Conservation (phyloP, 306 rosid species). For the Erythrophleum fordii region DNA sequence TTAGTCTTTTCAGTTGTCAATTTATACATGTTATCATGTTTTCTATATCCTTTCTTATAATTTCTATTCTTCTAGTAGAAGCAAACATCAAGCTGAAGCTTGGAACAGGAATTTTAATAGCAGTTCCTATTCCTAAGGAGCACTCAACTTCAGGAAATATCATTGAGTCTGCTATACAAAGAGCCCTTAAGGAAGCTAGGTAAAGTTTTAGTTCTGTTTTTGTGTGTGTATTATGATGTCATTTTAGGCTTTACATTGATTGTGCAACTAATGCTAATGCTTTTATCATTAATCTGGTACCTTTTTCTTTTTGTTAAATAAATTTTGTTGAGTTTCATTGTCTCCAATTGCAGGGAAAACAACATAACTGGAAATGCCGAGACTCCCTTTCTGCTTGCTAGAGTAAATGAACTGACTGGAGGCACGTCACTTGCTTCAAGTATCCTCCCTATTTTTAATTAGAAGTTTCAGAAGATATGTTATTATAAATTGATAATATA, state of each 20-base stretch:
- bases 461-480: neutral
- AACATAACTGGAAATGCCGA: conserved; percentile 78
- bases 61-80: conserved; percentile 49
- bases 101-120: conserved; percentile 78
- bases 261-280: conserved; percentile 12
- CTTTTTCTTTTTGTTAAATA: neutral
- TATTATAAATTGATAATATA: neutral
- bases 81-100: conserved; percentile 71
- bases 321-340: conserved; percentile 4
- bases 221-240: conserved; percentile 24
- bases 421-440: conserved; percentile 91
- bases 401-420: conserved; percentile 78
- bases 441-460: conserved; percentile 53
- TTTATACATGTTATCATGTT: neutral
- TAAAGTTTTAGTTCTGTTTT: conserved; percentile 30
- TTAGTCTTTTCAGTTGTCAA: neutral
- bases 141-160: conserved; percentile 75
- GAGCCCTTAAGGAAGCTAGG: conserved; percentile 83
- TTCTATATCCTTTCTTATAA: neutral
- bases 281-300: conserved; percentile 6
- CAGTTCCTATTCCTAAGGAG: conserved; percentile 88
- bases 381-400: conserved; percentile 89
- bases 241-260: conserved; percentile 15
- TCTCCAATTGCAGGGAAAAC: conserved; percentile 57
- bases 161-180: conserved; percentile 80